These are phyloP conservation scores for Scolecobasidium constrictum DNA, from an alignment of 2,329 filamentous ascomycete genomes.

Conservation along the genomic window DNA sequence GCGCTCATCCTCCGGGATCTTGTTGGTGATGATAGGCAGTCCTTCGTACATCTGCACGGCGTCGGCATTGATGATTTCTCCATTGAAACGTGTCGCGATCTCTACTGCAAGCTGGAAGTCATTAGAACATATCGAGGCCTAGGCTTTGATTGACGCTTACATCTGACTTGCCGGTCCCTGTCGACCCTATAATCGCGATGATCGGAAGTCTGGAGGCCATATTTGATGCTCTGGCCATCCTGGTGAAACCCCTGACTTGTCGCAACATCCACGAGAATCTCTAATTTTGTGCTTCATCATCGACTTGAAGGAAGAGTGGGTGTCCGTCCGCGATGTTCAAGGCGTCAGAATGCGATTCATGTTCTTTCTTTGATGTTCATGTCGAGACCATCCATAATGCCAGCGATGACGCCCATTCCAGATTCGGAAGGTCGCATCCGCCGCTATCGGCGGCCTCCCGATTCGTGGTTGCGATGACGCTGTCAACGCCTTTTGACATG, in stretches of 20 bases:
- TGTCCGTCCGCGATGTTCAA: background rate
- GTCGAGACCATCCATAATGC: no score
- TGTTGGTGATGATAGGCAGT: conserved; percentile 90
- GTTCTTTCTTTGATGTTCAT: no score
- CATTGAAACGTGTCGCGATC: conserved; percentile 69
- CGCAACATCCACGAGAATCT: conserved; percentile 1
- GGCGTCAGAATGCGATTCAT: no score
- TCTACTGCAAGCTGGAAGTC: conserved; percentile 70
- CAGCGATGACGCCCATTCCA: no score
- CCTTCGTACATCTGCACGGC: conserved; percentile 96
- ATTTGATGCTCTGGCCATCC: background rate
- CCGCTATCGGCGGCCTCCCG: no score
- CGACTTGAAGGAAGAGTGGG: background rate
- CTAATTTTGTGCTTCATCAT: background rate
- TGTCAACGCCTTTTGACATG: no score
- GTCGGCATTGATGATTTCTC: conserved; percentile 94
- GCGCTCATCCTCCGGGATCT: conserved; percentile 65
- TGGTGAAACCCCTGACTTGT: background rate
- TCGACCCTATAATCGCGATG: conserved; percentile 76
- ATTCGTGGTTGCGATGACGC: no score
- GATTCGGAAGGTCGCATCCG: no score
- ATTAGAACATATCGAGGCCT: background rate
- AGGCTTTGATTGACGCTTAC: conserved; percentile 37
- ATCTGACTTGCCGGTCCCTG: conserved; percentile 88
- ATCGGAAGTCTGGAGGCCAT: conserved; percentile 26